These are phyloP conservation scores for Diaporthe destruens DNA, from an alignment of 2,329 filamentous ascomycete species.

Conservation along the genomic window DNA sequence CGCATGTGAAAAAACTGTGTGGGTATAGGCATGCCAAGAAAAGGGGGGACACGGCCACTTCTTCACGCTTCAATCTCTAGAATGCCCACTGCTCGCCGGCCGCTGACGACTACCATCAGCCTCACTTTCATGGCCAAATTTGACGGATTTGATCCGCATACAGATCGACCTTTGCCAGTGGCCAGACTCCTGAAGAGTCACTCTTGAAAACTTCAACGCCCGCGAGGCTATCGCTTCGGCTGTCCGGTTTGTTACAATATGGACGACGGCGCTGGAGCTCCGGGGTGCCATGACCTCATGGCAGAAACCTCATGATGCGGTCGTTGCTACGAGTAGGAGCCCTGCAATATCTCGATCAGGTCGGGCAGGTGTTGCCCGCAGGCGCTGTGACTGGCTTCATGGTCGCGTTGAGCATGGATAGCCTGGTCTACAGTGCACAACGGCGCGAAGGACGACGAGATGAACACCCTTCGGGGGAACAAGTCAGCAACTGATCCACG, in stretches of 20 bases:
- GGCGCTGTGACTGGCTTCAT: not conserved
- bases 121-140: not conserved
- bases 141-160: not conserved
- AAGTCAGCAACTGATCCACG: slow-evolving; percentile 12
- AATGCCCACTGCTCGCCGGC: not conserved
- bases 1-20: slow-evolving; percentile 5
- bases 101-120: not conserved
- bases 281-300: not conserved
- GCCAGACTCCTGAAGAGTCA: too few relatives aligned
- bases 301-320: not conserved
- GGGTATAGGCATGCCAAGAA: slow-evolving; percentile 26
- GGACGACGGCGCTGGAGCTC: not conserved
- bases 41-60: not conserved
- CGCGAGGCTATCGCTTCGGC: too few relatives aligned
- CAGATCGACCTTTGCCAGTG: not conserved
- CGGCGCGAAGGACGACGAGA: slow-evolving; percentile 33
- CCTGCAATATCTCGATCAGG: not conserved
- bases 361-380: not conserved
- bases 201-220: not conserved
- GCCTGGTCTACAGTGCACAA: not conserved
- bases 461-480: slow-evolving; percentile 34
- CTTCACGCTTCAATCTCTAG: slow-evolving; percentile 8
- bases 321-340: not conserved
- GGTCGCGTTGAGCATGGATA: not conserved
- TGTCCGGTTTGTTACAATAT: not conserved